phyloP scores from a whole-genome alignment of 306 rosid species.

The Hylodesmum podocarpum region DNA sequence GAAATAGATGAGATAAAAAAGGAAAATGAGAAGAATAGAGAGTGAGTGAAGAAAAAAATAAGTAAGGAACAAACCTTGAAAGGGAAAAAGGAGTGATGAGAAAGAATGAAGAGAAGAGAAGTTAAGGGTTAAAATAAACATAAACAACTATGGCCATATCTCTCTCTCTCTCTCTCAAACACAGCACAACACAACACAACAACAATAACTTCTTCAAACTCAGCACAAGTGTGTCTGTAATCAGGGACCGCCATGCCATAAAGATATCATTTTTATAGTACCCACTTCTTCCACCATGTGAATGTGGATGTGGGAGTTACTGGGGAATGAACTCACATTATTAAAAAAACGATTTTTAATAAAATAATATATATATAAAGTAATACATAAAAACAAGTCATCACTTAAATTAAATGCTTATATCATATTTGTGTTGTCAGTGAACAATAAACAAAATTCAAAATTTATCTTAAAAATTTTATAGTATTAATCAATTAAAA shows the following conservation, averaged over 20 bases:
- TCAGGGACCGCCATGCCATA: constrained; percentile 47
- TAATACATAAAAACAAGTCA: neutral
- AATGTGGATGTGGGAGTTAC: constrained; percentile 5
- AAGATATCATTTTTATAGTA: constrained; percentile 30
- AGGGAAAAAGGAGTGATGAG: constrained; percentile 12
- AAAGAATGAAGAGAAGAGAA: neutral
- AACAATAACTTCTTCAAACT: constrained; percentile 25
- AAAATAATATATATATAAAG: neutral
- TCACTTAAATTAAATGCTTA: neutral
- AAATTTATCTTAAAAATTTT: too few species aligned
- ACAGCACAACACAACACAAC: neutral
- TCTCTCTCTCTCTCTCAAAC: neutral
- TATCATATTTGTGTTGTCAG: neutral
- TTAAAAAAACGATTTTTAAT: too few species aligned
- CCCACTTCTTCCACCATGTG: constrained; percentile 33
- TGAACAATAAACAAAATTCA: neutral
- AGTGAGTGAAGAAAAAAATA: neutral
- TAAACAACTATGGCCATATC: constrained; percentile 27
- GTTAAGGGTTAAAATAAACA: constrained; percentile 36
- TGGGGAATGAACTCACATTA: neutral
- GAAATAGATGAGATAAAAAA: neutral
- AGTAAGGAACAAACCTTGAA: constrained; percentile 37
- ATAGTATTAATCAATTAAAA: too few species aligned
- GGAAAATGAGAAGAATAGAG: neutral
- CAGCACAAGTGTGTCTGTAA: constrained; percentile 6